A percentile compares a stretch with the other conserved stretches of the same genome.
These are phyloP conservation scores for Cylindrotheca fusiformis DNA, from an alignment of 108 stramenopile genomes.

Conservation along the genomic window DNA sequence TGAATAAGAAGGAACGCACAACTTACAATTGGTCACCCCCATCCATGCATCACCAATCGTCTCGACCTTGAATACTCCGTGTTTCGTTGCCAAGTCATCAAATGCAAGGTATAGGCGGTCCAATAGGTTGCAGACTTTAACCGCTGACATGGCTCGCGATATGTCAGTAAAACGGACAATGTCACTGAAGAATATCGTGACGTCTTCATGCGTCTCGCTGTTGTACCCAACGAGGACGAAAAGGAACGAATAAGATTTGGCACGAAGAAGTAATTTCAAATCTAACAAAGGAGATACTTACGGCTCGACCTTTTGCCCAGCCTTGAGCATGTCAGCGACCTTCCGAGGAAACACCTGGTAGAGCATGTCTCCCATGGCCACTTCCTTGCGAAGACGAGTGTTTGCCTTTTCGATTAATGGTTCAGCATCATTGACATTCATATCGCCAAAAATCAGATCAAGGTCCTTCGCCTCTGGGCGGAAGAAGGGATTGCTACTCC, in stretches of 20 bases:
- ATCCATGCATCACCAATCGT: slow-evolving; percentile 46
- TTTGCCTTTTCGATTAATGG: slow-evolving; percentile 5
- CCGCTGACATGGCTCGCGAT: slow-evolving; percentile 21
- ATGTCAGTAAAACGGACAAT: slow-evolving; percentile 55
- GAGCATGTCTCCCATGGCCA: slow-evolving; percentile 1
- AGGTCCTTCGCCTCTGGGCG: slow-evolving; percentile 35
- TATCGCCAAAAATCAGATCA: slow-evolving; percentile 8
- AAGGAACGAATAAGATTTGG: no score
- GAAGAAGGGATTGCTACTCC: slow-evolving; percentile 16
- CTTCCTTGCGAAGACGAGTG: not conserved
- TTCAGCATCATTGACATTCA: slow-evolving; percentile 12
- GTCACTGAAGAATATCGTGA: slow-evolving; percentile 33
- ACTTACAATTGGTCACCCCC: slow-evolving; percentile 28
- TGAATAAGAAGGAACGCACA: no score
- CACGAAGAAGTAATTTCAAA: no score
- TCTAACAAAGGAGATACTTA: no score
- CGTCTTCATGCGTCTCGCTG: slow-evolving; percentile 23
- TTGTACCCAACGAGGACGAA: no score
- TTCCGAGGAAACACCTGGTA: slow-evolving; percentile 49
- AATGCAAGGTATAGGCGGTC: slow-evolving; percentile 45
- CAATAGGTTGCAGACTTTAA: slow-evolving; percentile 38
- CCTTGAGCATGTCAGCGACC: slow-evolving; percentile 43
- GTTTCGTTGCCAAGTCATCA: slow-evolving; percentile 35
- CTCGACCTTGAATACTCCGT: slow-evolving; percentile 61
- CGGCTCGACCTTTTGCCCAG: slow-evolving; percentile 52